Percentiles rank a stretch among this genome's conserved stretches.
Conservation (phyloP, 768 basidiomycete species). For the Termitomyces sp. region DNA sequence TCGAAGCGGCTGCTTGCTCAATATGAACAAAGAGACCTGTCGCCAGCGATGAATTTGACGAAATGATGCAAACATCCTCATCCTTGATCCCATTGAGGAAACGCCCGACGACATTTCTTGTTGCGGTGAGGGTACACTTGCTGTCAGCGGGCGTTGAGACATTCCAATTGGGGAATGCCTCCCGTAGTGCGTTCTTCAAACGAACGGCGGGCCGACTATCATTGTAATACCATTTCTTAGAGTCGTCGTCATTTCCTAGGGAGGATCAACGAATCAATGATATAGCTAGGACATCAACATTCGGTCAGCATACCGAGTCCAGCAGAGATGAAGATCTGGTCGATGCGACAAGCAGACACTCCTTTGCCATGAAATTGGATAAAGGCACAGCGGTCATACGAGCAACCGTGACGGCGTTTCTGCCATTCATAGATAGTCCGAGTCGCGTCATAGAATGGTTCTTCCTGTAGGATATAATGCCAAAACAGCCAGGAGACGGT, state of each 20-base stretch:
- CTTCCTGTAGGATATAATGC: slow-evolving; percentile 25
- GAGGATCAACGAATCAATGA: background rate
- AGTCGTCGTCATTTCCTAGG: slow-evolving; percentile 22
- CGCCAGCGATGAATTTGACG: slow-evolving; percentile 23
- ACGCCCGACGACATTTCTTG: slow-evolving; percentile 45
- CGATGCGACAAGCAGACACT: slow-evolving; percentile 32
- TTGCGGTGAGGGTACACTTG: slow-evolving; percentile 39
- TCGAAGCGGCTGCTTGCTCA: slow-evolving; percentile 34
- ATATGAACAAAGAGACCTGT: slow-evolving; percentile 42
- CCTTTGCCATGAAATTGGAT: slow-evolving; percentile 51
- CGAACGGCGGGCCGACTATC: slow-evolving; percentile 35
- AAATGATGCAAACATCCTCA: slow-evolving; percentile 28
- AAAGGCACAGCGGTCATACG: slow-evolving; percentile 38
- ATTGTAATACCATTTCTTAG: slow-evolving; percentile 38
- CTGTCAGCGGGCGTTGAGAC: slow-evolving; percentile 42
- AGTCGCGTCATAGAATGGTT: slow-evolving; percentile 45
- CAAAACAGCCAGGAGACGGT: background rate
- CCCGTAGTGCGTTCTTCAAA: slow-evolving; percentile 28
- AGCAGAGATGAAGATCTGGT: slow-evolving; percentile 44
- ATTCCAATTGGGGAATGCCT: slow-evolving; percentile 34
- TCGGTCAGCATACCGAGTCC: slow-evolving; percentile 37
- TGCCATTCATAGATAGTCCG: slow-evolving; percentile 41
- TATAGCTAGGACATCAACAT: background rate
- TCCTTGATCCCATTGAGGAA: slow-evolving; percentile 37
- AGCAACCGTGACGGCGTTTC: slow-evolving; percentile 33